These are phyloP conservation scores for Nothophaeocryptopus gaeumannii DNA, from an alignment of 2,329 filamentous ascomycete genomes.

Conservation along the genomic window DNA sequence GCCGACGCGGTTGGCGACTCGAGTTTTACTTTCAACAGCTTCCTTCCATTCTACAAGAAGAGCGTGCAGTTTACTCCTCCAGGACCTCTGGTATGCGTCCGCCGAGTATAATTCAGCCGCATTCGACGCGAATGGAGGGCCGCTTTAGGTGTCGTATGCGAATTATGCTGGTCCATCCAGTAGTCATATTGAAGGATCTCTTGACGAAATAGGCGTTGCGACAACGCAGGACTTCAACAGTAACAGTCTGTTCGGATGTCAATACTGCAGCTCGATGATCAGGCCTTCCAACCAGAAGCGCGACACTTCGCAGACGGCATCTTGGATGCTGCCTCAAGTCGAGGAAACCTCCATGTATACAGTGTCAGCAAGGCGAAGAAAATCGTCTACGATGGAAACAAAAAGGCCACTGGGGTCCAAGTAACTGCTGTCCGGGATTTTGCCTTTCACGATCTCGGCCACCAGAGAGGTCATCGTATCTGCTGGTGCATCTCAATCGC, in stretches of 20 bases:
- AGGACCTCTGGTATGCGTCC: constrained; percentile 13
- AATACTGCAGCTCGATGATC: constrained; percentile 19
- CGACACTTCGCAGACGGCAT: constrained; percentile 25
- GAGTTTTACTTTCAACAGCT: constrained; percentile 31
- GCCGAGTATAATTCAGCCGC: constrained; percentile 10
- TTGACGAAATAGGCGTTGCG: constrained; percentile 17
- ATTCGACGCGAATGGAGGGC: constrained; percentile 26
- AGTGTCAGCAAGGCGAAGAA: constrained; percentile 27
- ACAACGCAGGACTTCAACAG: constrained; percentile 16
- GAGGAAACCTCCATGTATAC: constrained; percentile 34
- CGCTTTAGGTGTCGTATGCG: constrained; percentile 36
- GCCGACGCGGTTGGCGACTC: constrained; percentile 37
- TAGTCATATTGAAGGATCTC: constrained; percentile 9
- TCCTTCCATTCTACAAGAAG: constrained; percentile 30
- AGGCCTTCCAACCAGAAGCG: constrained; percentile 20
- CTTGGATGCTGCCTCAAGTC: constrained; percentile 25
- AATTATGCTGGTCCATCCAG: constrained; percentile 19
- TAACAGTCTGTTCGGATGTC: constrained; percentile 16
- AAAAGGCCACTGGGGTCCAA: constrained; percentile 28
- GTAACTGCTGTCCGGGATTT: constrained; percentile 4
- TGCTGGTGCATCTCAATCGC: constrained; percentile 61
- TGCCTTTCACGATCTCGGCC: constrained; percentile 26
- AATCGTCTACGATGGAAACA: constrained; percentile 32
- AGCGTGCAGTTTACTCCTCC: constrained; percentile 23
- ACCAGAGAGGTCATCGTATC: constrained; percentile 45